Evolutionary conservation across 768 basidiomycete species (phyloP), one percentile per base, ranked within the genome.

Genomic region (Boletellus ananas): DNA sequence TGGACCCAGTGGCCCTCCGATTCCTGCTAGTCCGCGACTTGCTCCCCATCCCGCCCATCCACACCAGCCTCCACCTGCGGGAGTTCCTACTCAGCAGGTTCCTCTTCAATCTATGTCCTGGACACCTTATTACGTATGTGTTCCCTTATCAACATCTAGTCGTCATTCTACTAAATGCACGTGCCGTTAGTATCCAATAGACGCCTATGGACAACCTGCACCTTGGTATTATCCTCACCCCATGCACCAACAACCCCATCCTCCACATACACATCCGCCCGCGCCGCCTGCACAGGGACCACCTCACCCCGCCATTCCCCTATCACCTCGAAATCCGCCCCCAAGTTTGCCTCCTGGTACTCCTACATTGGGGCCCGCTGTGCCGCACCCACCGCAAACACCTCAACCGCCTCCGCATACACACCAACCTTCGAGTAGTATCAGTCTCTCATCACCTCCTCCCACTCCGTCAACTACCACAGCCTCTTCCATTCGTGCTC

Each of bases 271-370:
- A 6, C 54, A 70, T 21, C 68, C 63, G 21, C 61, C 65, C 27
- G 65, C 71, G 1, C 61, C 64, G 18, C 59, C 66, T n/a, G 61
- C 71, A 49, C 73, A 71, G 43, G 61, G 70, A 27, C 75, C 74
- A 23, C 75, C 74, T 42, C 76, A 80, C 57, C 55, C 71, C 29
- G 69, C 70, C 45, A 79, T 84, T 68, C 75, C 85, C 5, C 79
- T 89, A 74, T 88, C 87, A 14, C 86, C 87, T 34, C 80, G 85
- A 55, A 82, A 78, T 59, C 78, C 75, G 31, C 74, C 78, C 43
- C 73, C 72, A 12, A 70, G 59, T 43, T 59, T 85, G 16, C 83
- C 80, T 5, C 82, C 86, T 12, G 80, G 79, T 27, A 89, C 87
- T 1, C 85, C 88, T n/a, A 85, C 83, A 2, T 71, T 79, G 48